Base-by-base conservation (phyloP, 2,329 filamentous ascomycete genomes). In the Septoria petroselini region DNA sequence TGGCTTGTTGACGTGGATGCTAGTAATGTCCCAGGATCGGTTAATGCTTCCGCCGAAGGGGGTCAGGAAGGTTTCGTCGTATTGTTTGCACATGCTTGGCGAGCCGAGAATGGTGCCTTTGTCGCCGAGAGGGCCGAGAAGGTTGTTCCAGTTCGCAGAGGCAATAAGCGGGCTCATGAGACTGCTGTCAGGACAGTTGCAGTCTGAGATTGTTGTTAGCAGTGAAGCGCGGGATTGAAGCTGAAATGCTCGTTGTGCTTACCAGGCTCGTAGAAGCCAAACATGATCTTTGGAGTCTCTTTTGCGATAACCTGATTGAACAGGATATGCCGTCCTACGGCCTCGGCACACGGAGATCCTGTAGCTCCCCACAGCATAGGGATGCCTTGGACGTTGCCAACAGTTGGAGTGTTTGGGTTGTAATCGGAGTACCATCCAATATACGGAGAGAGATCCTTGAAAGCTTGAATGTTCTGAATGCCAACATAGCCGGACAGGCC, bases 401-500 rank as follows among this genome's bases (percentile, higher is more conserved):
- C 27, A 37, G 42, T 44, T 11, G 57, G 51, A 6, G 59, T 59
- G 31, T 58, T 60, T 8, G 62, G 50, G 11, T 56, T 58, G 54
- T 64, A 64, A 49, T 65, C 61, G 11, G 57, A 58, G 54, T 63
- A 65, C 61, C 62, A 63, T 19, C 53, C 54, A 23, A 65, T 60
- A 42, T 64, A 53, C 1, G 57, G 58, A 4, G 55, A 50, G 25
- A 61, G 54, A n/a, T 55, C 40, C 4, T 21, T 27, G 45, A 60
- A 62, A 19, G 53, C 52, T 29, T 48, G 30, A 3, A 34, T 57
- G 31, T 47, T 35, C 18, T 58, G 48, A 40, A 61, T 57, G 37
- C 58, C 57, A 12, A 52, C 43, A 50, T 58, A 64, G 33, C 62
- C 62, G 7, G 60, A 63, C 15, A 64, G 58, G 23, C 62, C 62